A percentile compares a stretch with the other conserved stretches of the same genome.
Evolutionary conservation across 306 rosid species (phyloP).

Genomic region (Potentilla sterilis): DNA sequence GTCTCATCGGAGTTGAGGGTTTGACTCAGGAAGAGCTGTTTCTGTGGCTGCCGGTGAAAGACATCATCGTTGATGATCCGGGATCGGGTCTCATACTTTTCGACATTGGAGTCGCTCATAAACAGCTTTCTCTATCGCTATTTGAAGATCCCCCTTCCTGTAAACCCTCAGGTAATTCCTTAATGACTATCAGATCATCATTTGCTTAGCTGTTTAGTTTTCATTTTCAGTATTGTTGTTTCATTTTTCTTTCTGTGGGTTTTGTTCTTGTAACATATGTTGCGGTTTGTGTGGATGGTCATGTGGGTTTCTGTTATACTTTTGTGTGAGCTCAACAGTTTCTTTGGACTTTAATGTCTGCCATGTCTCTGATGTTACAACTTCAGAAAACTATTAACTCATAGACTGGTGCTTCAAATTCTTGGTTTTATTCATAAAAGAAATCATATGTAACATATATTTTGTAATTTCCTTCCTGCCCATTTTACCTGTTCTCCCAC

Average conservation of each 20-base stretch:
- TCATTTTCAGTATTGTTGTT: not conserved
- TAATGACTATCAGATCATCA: not conserved
- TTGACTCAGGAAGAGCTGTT: slow-evolving; percentile 82
- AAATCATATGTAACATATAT: not conserved
- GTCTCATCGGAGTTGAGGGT: slow-evolving; percentile 79
- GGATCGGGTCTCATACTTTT: slow-evolving; percentile 71
- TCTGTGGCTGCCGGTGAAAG: slow-evolving; percentile 85
- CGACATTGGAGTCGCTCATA: slow-evolving; percentile 84
- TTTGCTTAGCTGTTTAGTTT: not conserved
- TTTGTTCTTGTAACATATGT: slow-evolving; percentile 25
- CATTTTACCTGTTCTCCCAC: not conserved
- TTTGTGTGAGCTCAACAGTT: slow-evolving; percentile 26
- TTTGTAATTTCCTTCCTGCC: not conserved
- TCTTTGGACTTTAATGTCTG: slow-evolving; percentile 19
- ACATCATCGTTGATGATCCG: slow-evolving; percentile 76
- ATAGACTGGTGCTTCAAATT: slow-evolving; percentile 20
- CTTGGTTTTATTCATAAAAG: not conserved
- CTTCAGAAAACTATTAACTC: slow-evolving; percentile 15
- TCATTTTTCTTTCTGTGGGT: not conserved
- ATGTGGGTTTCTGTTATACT: slow-evolving; percentile 23
- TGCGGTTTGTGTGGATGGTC: slow-evolving; percentile 6
- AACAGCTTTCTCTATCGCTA: slow-evolving; percentile 76
- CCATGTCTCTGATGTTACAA: not conserved
- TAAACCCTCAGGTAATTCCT: slow-evolving; percentile 54
- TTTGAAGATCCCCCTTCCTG: slow-evolving; percentile 90